phyloP scores from a whole-genome alignment of 768 basidiomycete species.

The Trametes elegans region DNA sequence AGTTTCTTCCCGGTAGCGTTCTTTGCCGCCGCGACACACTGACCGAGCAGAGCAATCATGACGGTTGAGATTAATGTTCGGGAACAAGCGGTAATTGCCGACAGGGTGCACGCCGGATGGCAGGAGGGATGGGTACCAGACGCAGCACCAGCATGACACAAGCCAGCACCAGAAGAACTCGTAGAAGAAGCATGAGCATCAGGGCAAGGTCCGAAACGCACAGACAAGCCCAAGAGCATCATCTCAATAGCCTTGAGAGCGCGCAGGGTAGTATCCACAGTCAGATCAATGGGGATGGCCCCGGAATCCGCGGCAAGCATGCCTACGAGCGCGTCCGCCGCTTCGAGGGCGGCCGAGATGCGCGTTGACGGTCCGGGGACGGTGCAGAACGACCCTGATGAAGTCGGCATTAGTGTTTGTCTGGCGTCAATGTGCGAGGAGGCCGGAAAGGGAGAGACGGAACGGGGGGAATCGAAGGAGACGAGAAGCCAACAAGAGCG shows the following conservation, averaged over 20 bases:
- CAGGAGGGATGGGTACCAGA: not conserved
- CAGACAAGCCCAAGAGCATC: not conserved
- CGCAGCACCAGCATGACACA: not conserved
- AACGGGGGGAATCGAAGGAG: not conserved
- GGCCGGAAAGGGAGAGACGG: not conserved
- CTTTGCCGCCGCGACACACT: not conserved
- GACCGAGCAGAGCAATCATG: not conserved
- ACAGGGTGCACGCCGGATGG: not conserved
- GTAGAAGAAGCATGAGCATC: no score
- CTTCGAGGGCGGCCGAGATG: not conserved
- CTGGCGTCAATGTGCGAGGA: not conserved
- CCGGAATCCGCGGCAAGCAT: slow-evolving; percentile 1
- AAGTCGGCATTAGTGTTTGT: not conserved
- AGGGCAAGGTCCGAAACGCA: not conserved
- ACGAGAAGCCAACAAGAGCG: not conserved
- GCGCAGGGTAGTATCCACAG: not conserved
- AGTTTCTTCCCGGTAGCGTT: not conserved
- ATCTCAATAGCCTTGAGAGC: not conserved
- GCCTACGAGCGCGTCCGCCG: slow-evolving; percentile 6
- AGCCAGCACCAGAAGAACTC: not conserved
- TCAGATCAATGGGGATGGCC: not conserved
- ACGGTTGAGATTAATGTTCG: slow-evolving; percentile 7
- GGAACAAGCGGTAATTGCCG: not conserved
- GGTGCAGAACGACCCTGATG: not conserved
- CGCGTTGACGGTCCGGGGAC: not conserved